These are phyloP conservation scores for Acacia pycnantha DNA, from an alignment of 331 rosid genomes.

Conservation along the genomic window DNA sequence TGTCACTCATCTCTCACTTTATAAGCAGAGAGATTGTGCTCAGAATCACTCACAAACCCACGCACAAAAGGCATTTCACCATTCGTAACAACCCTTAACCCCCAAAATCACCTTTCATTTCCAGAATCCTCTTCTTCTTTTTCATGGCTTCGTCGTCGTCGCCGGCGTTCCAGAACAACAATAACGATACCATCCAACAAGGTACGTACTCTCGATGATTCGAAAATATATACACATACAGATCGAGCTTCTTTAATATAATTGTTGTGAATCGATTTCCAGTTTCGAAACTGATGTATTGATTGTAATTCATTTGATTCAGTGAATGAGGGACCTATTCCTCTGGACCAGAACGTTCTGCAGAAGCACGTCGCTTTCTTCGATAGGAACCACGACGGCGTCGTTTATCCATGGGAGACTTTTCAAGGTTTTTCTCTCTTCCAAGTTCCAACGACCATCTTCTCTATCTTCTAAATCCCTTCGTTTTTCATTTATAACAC, in stretches of 20 bases:
- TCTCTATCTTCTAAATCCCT: not conserved
- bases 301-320: not conserved
- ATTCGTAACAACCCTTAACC: not conserved
- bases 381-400: conserved; percentile 73
- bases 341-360: conserved; percentile 50
- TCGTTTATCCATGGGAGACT: conserved; percentile 94
- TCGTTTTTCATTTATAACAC: not conserved
- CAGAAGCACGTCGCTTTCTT: conserved; percentile 81
- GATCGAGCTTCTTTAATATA: not conserved
- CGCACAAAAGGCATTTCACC: not conserved
- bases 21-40: not conserved
- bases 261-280: not conserved
- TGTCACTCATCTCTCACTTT: not conserved
- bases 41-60: not conserved
- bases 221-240: not conserved
- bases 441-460: too few species aligned
- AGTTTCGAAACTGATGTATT: not conserved
- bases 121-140: not conserved
- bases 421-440: conserved; percentile 53
- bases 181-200: not conserved
- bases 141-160: not conserved
- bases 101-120: not conserved
- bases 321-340: conserved; percentile 25
- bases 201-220: conserved; percentile 4
- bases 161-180: not conserved